phyloP scores from a whole-genome alignment of 2,329 filamentous ascomycete species.

The Penicillium sp. region DNA sequence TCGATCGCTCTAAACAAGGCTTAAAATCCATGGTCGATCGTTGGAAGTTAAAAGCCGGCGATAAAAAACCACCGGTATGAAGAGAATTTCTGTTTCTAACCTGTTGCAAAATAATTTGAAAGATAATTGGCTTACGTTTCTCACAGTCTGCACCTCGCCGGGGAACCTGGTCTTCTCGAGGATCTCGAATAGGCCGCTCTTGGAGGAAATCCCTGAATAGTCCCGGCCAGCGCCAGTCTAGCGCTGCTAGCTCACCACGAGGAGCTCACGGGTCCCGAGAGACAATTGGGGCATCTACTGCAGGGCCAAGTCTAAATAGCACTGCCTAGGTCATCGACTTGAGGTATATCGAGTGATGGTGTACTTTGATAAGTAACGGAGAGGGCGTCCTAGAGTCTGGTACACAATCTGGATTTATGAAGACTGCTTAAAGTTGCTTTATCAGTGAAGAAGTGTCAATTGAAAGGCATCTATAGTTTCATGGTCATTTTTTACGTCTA shows the following conservation, averaged over 20 bases:
- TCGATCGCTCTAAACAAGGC: not conserved
- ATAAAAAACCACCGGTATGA: not conserved
- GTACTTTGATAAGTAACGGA: not conserved
- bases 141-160: not conserved
- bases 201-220: not conserved
- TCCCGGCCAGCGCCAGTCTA: not conserved
- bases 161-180: not conserved
- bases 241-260: not conserved
- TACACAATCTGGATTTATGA: not conserved
- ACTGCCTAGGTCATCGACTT: not conserved
- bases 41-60: not conserved
- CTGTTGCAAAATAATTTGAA: not conserved
- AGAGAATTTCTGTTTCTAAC: too few species aligned
- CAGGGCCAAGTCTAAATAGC: not conserved
- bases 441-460: not conserved
- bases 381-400: not conserved
- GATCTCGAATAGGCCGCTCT: not conserved
- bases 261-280: not conserved
- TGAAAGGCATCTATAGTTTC: not conserved
- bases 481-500: not conserved
- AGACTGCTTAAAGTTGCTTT: not conserved
- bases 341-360: not conserved
- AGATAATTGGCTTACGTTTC: not conserved
- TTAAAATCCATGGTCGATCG: not conserved
- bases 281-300: not conserved